Evolutionary conservation across 805 yeast species (phyloP), one percentile per base, ranked within the genome.

Genomic region (Candida multigemmis): DNA sequence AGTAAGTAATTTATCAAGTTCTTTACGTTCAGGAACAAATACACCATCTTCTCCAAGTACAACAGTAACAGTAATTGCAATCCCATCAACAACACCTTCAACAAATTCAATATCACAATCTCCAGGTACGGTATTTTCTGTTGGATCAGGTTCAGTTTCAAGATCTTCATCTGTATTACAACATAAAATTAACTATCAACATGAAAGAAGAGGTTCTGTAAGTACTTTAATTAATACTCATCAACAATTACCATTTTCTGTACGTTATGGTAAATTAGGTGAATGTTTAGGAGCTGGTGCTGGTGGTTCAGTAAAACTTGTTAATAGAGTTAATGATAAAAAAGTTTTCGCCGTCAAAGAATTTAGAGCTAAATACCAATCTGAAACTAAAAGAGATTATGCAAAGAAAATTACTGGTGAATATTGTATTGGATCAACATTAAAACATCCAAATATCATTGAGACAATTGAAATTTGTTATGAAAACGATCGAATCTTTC

Each of bases 381-480:
- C 72, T 44, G 94, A 82, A 47, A 54, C 74, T 7, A 65, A 74
- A 31, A 77, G 77, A 46, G 91, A 82, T 37, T 82, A 82, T 45
- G 80, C 86, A n/a, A 75, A 78, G 39, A 82, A 82, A 56, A 80
- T 87, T 46, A 81, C 89, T 1, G 85, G 87, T n/a, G 94, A 82
- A 47, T 82, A 78, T 49, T 79, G 91, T 54, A 80, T 82, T 32
- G 94, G 94, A 10, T 75, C 84, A 13, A 79, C 89, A 12, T 60
- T 82, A 33, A 80, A 77, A 40, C 91, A 82, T 53, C 85, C 89
- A 28, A 81, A 82, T 49, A 71, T 82, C 36, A 80, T 82, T 40
- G 74, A 79, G 44, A 81, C 91, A 3, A 60, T 81, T 40, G 93
- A 82, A 53, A 83, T 56, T 59, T 75, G 83, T 28, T 73, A 71